Evolutionary conservation across 176 grass and related monocot genomes (phyloP), one percentile per base, ranked within the genome.

Genomic region (Carex parvula): DNA sequence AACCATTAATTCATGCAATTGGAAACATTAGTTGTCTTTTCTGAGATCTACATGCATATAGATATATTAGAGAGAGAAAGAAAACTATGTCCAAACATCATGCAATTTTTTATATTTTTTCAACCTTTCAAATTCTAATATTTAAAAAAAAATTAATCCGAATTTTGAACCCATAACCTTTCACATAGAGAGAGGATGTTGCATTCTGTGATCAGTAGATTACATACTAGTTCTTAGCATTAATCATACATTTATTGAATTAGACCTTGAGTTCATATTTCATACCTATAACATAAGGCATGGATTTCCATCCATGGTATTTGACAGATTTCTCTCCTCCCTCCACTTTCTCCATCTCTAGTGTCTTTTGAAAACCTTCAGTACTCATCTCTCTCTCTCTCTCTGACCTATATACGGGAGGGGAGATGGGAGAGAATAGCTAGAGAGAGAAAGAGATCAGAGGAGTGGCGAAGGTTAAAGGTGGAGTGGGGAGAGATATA

Each of bases 281-380:
- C 15, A 62, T 71, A 95, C 93, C 94, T 80, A 96, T 93, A 72
- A 96, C 85, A 76, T 89, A 96, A 0, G 94, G 94, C 94, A 96
- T 96, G 75, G 85, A 61, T 84, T 93, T 91, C 94, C 94, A 96
- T 16, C 91, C 94, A 0, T 82, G 68, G 80, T 93, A 93, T 2
- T 75, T 72, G 22, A 74, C 52, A 29, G n/a, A 54, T 37, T 82
- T 59, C 21, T 76, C 85, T 53, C 32, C 84, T 32, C 69, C 53
- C 35, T 66, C 21, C 20, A 33, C 3, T 64, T 83, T 77, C 88
- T 89, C 60, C 67, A 83, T 76, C 35, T 61, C 32, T 42, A 35
- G 42, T 68, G 32, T 17, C 62, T 78, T 30, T 32, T 20, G 18
- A 20, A 76, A 53, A 55, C 20, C 39, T 79, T 30, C 58, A 29